phyloP scores from a whole-genome alignment of 2,329 filamentous ascomycete species.

The Sporothrix euskadiensis region DNA sequence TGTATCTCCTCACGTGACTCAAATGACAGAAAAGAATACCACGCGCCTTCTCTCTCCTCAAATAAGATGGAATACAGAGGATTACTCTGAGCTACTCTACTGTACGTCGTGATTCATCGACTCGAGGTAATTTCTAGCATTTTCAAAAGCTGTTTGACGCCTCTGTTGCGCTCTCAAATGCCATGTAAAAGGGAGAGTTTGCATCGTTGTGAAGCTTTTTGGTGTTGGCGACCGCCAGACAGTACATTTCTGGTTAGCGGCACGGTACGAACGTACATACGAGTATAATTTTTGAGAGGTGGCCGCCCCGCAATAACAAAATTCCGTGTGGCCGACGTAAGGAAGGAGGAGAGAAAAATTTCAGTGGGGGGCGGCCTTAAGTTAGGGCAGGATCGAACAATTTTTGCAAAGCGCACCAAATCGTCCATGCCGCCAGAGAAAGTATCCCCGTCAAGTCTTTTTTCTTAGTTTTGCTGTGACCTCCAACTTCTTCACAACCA shows the following conservation, averaged over 20 bases:
- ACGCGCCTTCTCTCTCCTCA: no score
- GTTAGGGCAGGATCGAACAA: constrained; percentile 34
- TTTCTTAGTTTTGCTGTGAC: constrained; percentile 28
- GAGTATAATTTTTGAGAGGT: neutral
- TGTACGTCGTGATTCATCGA: no score
- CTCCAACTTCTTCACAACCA: constrained; percentile 30
- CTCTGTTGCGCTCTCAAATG: no score
- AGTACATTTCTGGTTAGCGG: neutral
- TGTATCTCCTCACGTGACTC: neutral
- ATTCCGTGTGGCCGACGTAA: constrained; percentile 26
- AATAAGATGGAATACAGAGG: no score
- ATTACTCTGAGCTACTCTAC: no score
- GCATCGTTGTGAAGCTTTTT: neutral
- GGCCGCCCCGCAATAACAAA: constrained; percentile 27
- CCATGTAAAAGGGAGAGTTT: neutral
- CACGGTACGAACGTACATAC: neutral
- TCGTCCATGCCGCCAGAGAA: constrained; percentile 22
- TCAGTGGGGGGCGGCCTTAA: constrained; percentile 29
- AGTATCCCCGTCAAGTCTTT: constrained; percentile 29
- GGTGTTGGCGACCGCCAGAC: neutral
- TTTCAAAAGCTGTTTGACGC: neutral
- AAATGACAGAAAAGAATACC: neutral
- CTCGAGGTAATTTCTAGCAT: neutral
- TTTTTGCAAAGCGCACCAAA: constrained; percentile 35
- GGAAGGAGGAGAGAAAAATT: constrained; percentile 24